Base-by-base conservation (phyloP, 192 early-diverging fungal genomes). In the Lunasporangiospora selenospora region DNA sequence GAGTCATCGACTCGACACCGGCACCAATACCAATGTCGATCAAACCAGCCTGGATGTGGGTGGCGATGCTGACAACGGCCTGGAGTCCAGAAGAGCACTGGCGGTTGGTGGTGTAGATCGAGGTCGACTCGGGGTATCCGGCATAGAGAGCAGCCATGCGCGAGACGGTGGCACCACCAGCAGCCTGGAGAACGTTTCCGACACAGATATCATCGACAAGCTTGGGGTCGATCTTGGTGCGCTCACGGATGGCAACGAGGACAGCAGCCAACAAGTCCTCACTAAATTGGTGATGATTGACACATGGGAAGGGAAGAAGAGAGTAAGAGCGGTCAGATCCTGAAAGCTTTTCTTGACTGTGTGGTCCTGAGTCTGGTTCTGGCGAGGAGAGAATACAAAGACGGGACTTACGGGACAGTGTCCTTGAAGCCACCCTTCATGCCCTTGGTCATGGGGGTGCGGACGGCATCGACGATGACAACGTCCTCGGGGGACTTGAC, bases 21-120 rank as follows among this genome's bases (percentile, higher is more conserved):
- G 93, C 93, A 46, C 93, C 94, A 58, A 97, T 92, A 61, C 95
- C 95, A 63, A 93, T 81, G 66, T 93, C 92, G 55, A 95, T 95
- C 84, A 86, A 85, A 56, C 93, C 95, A 16, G 87, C 67, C 80
- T 88, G 86, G 80, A 97, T 95, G 60, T 87, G 88, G 49, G 88
- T 75, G 48, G 94, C 95, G 65, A 95, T 91, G 80, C 80, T 83
- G 54, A 85, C 90, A 50, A 92, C 90, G 29, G 95, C 92, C 67
- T 94, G 91, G 33, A 97, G 85, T 40, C 95, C 95, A 54, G 85
- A 88, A 51, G 93, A 95, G 84, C 95, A 97, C 80, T 97, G 95
- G 33, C 95, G 83, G 89, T 97, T 97, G 79, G 95, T 91, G 46
- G 94, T 93, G 67, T 87, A 89, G 46, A 92, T 82, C 53, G 88